Conservation (phyloP, 148 eudicot genomes). For the Chenopodium suecicum region DNA sequence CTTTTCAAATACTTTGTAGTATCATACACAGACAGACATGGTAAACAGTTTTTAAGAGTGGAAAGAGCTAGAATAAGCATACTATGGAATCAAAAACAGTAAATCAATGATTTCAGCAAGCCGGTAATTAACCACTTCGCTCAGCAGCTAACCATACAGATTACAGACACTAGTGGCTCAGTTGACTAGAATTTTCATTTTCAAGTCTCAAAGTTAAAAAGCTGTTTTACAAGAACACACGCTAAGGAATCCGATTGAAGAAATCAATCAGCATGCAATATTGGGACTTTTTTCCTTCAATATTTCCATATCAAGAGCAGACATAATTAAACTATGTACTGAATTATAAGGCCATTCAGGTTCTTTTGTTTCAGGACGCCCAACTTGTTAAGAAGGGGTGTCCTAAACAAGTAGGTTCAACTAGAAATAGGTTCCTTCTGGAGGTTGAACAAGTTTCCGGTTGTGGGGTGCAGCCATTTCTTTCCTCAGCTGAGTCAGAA, state of each 20-base stretch:
- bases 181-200: constrained; percentile 1
- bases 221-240: constrained; percentile 16
- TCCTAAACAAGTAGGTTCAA: background rate
- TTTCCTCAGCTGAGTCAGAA: constrained; percentile 58
- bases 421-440: constrained; percentile 61
- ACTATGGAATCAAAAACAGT: background rate
- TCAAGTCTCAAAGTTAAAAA: background rate
- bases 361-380: constrained; percentile 16
- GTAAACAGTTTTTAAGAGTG: background rate
- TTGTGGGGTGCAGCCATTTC: constrained; percentile 51
- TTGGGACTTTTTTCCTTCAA: constrained; percentile 11
- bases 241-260: constrained; percentile 11
- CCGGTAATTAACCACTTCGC: background rate
- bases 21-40: background rate
- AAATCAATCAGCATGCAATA: constrained; percentile 22
- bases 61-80: background rate
- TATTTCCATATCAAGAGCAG: constrained; percentile 25
- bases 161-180: constrained; percentile 5
- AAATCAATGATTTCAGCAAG: constrained; percentile 2
- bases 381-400: constrained; percentile 3
- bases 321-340: constrained; percentile 30
- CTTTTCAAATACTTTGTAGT: background rate
- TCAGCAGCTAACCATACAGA: background rate
- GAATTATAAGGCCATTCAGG: constrained; percentile 26
- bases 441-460: constrained; percentile 62